These are phyloP conservation scores for Ormosia emarginata DNA, from an alignment of 306 rosid species.

Conservation along the genomic window DNA sequence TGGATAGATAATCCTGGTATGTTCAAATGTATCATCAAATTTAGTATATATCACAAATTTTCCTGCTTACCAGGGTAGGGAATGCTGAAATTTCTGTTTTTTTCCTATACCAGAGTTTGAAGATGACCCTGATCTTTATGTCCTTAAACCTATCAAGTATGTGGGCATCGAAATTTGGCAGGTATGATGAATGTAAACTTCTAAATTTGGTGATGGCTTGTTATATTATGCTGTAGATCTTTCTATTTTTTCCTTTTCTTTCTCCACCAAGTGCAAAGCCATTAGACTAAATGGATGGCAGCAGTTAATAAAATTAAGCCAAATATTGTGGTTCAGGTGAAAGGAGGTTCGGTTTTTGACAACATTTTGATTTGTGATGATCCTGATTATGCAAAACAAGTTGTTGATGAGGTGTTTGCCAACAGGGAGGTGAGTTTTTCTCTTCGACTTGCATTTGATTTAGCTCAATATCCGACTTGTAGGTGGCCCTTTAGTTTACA, in stretches of 20 bases:
- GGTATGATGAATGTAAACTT: constrained; percentile 36
- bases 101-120: constrained; percentile 42
- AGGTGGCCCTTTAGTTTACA: neutral
- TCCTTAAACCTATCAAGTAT: constrained; percentile 57
- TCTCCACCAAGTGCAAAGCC: neutral
- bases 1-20: constrained; percentile 60
- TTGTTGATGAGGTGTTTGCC: constrained; percentile 48
- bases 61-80: neutral
- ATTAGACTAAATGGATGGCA: constrained; percentile 14
- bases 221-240: neutral
- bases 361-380: constrained; percentile 54
- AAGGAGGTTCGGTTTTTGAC: constrained; percentile 58
- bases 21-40: neutral
- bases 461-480: neutral
- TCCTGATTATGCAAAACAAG: constrained; percentile 59
- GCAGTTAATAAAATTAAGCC: neutral
- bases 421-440: constrained; percentile 47
- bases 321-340: constrained; percentile 45
- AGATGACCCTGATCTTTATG: constrained; percentile 63
- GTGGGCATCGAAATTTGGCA: constrained; percentile 65
- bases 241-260: neutral
- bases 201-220: neutral
- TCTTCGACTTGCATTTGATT: constrained; percentile 11
- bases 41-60: neutral
- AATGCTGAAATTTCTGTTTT: constrained; percentile 15